These are phyloP conservation scores for Pleodorina starrii DNA, from an alignment of 139 green algal genomes.

Conservation along the genomic window DNA sequence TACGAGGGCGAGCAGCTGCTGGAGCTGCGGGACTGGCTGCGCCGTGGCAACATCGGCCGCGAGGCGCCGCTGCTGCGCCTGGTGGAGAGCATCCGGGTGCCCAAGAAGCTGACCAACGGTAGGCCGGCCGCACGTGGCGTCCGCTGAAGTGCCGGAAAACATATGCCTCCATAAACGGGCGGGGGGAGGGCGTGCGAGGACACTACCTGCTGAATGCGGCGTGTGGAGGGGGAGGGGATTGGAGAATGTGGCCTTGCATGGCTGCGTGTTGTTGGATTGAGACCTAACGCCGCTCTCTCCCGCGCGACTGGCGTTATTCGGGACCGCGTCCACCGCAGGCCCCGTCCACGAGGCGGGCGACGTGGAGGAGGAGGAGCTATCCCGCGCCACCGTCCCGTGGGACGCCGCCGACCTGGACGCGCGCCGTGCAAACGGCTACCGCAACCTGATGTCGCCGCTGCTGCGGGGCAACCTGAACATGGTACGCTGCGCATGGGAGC, in stretches of 20 bases:
- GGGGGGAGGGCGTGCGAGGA: no score
- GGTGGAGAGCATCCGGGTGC: constrained; percentile 70
- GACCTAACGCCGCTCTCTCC: no score
- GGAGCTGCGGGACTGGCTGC: constrained; percentile 64
- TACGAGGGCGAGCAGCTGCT: constrained; percentile 65
- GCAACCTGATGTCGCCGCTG: constrained; percentile 68
- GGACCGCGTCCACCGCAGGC: no score
- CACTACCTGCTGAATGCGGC: no score
- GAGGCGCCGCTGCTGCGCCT: constrained; percentile 71
- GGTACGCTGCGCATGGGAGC: no score
- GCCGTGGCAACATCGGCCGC: constrained; percentile 51
- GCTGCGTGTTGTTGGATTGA: no score
- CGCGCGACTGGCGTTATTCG: no score
- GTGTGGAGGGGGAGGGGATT: no score
- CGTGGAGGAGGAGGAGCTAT: background rate
- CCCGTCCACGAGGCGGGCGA: background rate
- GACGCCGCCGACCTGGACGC: constrained; percentile 48
- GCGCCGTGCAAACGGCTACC: constrained; percentile 76
- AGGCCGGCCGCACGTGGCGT: no score
- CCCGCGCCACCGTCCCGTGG: constrained; percentile 4
- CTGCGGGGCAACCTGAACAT: constrained; percentile 74
- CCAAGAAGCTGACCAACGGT: constrained; percentile 55
- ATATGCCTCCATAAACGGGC: no score
- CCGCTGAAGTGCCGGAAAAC: no score
- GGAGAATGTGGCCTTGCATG: no score